Evolutionary conservation across 768 basidiomycete species (phyloP).

Genomic region (Dioszegia hungarica): DNA sequence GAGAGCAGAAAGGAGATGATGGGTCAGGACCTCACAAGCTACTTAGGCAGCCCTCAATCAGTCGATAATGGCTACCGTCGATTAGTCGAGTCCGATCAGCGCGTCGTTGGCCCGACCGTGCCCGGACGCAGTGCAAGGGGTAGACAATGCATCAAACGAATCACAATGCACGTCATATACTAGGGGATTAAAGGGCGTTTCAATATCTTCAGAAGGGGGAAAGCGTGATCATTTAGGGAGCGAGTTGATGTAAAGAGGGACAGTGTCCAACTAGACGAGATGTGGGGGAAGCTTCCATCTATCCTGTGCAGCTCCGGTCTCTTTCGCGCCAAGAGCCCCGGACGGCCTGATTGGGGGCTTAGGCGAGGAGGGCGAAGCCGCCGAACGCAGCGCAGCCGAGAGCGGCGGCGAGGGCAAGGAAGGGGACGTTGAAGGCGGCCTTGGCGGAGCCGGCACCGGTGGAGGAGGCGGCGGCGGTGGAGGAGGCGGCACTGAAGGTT

Average conservation of each 20-base stretch:
- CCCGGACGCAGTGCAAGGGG: too few species aligned
- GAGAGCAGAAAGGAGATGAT: too few species aligned
- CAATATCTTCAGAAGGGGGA: background rate
- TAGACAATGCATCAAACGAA: constrained; percentile 1
- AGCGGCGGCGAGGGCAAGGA: constrained; percentile 12
- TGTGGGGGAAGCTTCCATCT: too few species aligned
- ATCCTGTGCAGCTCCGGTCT: too few species aligned
- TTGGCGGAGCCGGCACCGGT: constrained; percentile 10
- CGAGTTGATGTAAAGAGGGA: background rate
- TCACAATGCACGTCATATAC: background rate
- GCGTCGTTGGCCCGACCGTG: too few species aligned
- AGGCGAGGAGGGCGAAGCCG: constrained; percentile 29
- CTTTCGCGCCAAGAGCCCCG: too few species aligned
- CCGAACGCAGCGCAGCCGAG: constrained; percentile 25
- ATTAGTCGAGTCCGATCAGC: too few species aligned
- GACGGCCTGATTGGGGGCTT: constrained; percentile 1
- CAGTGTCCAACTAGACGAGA: background rate
- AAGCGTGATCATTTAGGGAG: background rate
- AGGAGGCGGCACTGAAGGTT: background rate
- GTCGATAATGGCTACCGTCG: too few species aligned
- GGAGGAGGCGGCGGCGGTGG: constrained; percentile 14
- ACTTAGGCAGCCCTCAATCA: too few species aligned
- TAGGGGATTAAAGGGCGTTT: background rate
- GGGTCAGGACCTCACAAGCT: too few species aligned
- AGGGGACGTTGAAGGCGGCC: constrained; percentile 13